These are phyloP conservation scores for Clonostachys solani DNA, from an alignment of 2,329 filamentous ascomycete genomes.

Conservation along the genomic window DNA sequence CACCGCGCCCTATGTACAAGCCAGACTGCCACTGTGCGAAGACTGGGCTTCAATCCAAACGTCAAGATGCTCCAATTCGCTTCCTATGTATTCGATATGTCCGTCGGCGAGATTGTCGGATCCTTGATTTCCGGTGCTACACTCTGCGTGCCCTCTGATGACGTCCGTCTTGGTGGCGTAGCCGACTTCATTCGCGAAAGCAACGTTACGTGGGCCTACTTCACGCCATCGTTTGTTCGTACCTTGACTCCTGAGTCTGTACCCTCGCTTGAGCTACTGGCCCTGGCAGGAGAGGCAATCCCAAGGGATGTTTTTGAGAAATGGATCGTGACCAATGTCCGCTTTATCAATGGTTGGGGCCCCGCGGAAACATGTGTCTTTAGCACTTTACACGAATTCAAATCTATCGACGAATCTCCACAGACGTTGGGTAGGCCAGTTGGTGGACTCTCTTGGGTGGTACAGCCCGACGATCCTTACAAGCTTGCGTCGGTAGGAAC, in stretches of 20 bases:
- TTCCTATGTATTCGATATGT: conserved; percentile 1
- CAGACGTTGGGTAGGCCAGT: conserved; percentile 4
- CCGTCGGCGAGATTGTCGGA: neutral
- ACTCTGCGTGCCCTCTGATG: neutral
- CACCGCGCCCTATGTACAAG: conserved; percentile 6
- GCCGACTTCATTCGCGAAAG: neutral
- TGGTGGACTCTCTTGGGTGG: conserved; percentile 5
- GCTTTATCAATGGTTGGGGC: conserved; percentile 5
- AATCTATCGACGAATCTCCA: neutral
- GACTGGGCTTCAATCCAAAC: neutral
- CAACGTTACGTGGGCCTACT: neutral
- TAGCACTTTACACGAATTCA: conserved; percentile 1
- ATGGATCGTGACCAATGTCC: neutral
- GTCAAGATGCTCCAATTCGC: conserved; percentile 2
- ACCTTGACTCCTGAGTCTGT: neutral
- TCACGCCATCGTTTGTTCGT: neutral
- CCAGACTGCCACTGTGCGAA: neutral
- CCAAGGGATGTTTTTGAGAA: neutral
- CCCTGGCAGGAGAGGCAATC: conserved; percentile 1
- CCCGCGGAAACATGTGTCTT: conserved; percentile 5
- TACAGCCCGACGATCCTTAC: conserved; percentile 5
- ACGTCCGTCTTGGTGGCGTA: neutral
- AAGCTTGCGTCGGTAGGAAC: conserved; percentile 6
- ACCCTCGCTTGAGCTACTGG: neutral
- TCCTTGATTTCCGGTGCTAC: neutral